phyloP scores from a whole-genome alignment of 2,329 filamentous ascomycete genomes.

The Monosporascus sp. region DNA sequence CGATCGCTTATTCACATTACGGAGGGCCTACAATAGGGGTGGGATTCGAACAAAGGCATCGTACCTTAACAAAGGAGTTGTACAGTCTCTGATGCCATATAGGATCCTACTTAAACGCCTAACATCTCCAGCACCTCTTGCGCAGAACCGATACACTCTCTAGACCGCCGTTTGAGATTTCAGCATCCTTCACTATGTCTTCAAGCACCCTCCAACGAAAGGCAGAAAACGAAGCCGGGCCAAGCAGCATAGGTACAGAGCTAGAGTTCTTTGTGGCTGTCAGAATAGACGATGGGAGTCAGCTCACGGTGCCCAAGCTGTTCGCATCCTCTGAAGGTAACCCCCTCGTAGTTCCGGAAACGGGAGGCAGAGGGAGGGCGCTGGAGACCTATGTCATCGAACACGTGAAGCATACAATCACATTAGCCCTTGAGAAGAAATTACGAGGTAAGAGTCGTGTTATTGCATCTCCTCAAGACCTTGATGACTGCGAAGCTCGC shows the following conservation, averaged over 20 bases:
- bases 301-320: neutral
- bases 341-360: neutral
- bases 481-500: too few species aligned
- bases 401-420: too few species aligned
- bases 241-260: constrained; percentile 15
- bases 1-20: too few species aligned
- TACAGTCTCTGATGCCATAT: too few species aligned
- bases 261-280: constrained; percentile 12
- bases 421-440: too few species aligned
- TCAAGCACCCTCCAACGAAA: neutral
- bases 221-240: too few species aligned
- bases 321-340: constrained; percentile 3
- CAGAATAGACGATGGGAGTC: neutral
- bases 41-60: too few species aligned
- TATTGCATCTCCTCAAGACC: too few species aligned
- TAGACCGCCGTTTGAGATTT: neutral
- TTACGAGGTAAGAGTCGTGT: too few species aligned
- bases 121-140: neutral
- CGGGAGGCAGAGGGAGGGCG: neutral
- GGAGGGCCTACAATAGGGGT: too few species aligned
- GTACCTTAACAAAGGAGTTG: too few species aligned
- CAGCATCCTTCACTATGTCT: neutral
- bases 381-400: neutral
- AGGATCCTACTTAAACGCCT: neutral
- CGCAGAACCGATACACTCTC: too few species aligned